phyloP scores from a whole-genome alignment of 2,329 filamentous ascomycete genomes.

The Penicillium nordicum region DNA sequence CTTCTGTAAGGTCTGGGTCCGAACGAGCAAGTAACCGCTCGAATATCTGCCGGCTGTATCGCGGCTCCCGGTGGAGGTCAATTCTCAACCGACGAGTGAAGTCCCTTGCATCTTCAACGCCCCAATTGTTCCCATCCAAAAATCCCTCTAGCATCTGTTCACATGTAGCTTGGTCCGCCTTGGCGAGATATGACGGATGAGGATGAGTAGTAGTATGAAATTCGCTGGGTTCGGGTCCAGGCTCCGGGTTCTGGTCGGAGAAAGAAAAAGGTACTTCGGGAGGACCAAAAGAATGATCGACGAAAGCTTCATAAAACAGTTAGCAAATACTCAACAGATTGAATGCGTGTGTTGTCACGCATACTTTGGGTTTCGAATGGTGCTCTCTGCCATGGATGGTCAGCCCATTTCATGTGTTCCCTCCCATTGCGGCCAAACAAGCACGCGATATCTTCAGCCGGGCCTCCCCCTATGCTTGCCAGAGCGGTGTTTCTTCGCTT shows the following conservation, averaged over 20 bases:
- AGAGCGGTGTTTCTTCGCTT: constrained; percentile 55
- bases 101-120: constrained; percentile 29
- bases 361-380: constrained; percentile 26
- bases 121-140: constrained; percentile 19
- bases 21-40: constrained; percentile 26
- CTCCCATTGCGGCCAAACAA: constrained; percentile 43
- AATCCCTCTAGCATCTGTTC: constrained; percentile 17
- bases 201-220: neutral
- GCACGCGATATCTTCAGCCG: constrained; percentile 38
- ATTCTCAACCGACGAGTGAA: constrained; percentile 28
- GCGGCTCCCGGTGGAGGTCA: constrained; percentile 35
- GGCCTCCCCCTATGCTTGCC: constrained; percentile 34
- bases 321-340: neutral
- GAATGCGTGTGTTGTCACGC: neutral
- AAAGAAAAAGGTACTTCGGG: constrained; percentile 19
- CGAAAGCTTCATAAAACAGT: constrained; percentile 15
- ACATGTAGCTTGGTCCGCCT: neutral
- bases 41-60: constrained; percentile 37
- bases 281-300: constrained; percentile 17
- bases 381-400: constrained; percentile 25
- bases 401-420: constrained; percentile 38
- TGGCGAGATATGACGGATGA: neutral
- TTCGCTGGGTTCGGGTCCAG: constrained; percentile 12
- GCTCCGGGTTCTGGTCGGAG: constrained; percentile 18
- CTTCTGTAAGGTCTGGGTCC: constrained; percentile 18